These are phyloP conservation scores for Coffea canephora DNA, from an alignment of 257 asterid genomes.

Conservation along the genomic window DNA sequence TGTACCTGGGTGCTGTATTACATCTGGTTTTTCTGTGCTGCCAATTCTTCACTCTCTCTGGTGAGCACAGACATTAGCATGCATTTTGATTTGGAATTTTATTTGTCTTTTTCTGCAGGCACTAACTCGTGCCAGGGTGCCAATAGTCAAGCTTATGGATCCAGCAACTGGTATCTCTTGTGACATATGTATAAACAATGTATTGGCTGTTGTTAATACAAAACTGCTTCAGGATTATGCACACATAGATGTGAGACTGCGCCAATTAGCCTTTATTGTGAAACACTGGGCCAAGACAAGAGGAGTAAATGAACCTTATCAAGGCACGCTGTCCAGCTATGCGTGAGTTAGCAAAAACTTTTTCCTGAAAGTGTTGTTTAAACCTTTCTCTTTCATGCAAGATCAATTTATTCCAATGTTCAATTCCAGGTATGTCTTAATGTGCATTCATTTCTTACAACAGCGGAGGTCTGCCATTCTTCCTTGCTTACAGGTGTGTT, in stretches of 20 bases:
- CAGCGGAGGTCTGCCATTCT: slow-evolving; percentile 91
- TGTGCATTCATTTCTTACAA: slow-evolving; percentile 98
- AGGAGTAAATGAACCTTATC: slow-evolving; percentile 87
- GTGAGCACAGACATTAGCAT: background rate
- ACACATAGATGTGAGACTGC: slow-evolving; percentile 68
- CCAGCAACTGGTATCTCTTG: slow-evolving; percentile 86
- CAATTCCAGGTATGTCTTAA: slow-evolving; percentile 81
- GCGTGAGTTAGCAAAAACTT: slow-evolving; percentile 59
- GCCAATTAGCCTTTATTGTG: slow-evolving; percentile 88
- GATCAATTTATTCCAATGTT: slow-evolving; percentile 20
- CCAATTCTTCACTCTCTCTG: background rate
- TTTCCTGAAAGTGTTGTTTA: background rate
- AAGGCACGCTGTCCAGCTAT: slow-evolving; percentile 93
- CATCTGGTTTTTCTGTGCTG: background rate
- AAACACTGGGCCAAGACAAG: slow-evolving; percentile 98
- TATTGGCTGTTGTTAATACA: slow-evolving; percentile 87
- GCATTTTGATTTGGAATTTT: slow-evolving; percentile 7
- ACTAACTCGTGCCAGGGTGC: slow-evolving; percentile 95
- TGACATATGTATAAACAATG: slow-evolving; percentile 87
- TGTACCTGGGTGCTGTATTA: background rate
- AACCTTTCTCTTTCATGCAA: background rate
- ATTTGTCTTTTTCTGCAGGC: slow-evolving; percentile 55
- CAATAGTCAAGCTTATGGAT: slow-evolving; percentile 96
- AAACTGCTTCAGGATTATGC: slow-evolving; percentile 91
- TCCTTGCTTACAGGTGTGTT: slow-evolving; percentile 90